Evolutionary conservation across 768 basidiomycete species (phyloP).

Genomic region (Russula lepida): DNA sequence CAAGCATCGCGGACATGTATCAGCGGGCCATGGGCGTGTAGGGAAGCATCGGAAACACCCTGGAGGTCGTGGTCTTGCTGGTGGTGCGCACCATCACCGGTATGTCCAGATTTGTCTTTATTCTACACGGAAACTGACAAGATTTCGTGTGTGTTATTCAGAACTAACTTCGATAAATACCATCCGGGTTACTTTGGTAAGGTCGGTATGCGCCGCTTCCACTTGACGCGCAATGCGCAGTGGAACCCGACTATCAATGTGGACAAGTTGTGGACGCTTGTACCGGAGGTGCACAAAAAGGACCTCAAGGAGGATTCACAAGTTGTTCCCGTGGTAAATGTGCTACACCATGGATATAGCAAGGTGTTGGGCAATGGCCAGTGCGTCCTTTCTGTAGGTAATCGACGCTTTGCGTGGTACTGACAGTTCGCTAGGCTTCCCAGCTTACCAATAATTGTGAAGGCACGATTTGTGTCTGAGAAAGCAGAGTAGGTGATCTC

Average conservation of each 20-base stretch:
- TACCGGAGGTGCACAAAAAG: constrained; percentile 78
- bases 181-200: constrained; percentile 99
- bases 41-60: constrained; percentile 99
- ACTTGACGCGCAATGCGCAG: constrained; percentile 80
- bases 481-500: constrained; percentile 59
- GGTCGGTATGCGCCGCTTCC: constrained; percentile 99
- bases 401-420: neutral
- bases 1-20: constrained; percentile 99
- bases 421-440: constrained; percentile 45
- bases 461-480: constrained; percentile 90
- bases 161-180: constrained; percentile 98
- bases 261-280: constrained; percentile 93
- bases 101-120: constrained; percentile 33
- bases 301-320: constrained; percentile 63
- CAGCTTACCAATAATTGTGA: constrained; percentile 91
- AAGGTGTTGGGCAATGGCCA: constrained; percentile 94
- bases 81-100: constrained; percentile 99
- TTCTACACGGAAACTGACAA: neutral
- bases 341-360: constrained; percentile 71
- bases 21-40: constrained; percentile 99
- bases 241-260: constrained; percentile 98
- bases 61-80: constrained; percentile 99
- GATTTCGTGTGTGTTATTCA: constrained; percentile 24
- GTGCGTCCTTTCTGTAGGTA: constrained; percentile 36
- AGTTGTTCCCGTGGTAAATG: constrained; percentile 93